Evolutionary conservation across 306 rosid species (phyloP).

Genomic region (Luffa aegyptiaca): DNA sequence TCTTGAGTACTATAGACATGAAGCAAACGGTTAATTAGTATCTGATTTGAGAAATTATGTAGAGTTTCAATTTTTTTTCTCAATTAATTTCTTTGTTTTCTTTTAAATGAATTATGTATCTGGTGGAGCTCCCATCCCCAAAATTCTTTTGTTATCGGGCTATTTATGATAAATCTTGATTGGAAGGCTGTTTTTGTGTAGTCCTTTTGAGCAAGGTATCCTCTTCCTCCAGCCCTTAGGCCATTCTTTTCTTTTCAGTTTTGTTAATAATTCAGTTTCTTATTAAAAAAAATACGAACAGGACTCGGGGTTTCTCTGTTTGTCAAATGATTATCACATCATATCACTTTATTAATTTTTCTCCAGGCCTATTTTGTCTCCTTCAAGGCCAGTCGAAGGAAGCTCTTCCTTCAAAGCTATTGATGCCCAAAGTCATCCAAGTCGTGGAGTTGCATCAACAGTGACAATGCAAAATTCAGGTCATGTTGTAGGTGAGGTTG

Average conservation of each 20-base stretch:
- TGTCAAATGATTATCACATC: not conserved
- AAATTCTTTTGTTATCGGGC: not conserved
- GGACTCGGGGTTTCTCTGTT: not conserved
- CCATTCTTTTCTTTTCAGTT: not conserved
- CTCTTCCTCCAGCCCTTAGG: not conserved
- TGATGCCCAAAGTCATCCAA: slow-evolving; percentile 32
- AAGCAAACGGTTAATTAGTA: not conserved
- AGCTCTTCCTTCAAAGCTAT: slow-evolving; percentile 15
- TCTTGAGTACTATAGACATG: not conserved
- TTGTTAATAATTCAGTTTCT: not conserved
- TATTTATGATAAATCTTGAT: not conserved
- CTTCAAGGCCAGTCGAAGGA: slow-evolving; percentile 26
- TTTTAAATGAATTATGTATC: not conserved
- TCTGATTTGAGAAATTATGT: not conserved
- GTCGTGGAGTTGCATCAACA: slow-evolving; percentile 28
- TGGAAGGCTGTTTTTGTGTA: not conserved
- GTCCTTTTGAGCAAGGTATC: not conserved
- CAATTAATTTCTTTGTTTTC: not conserved
- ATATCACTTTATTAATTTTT: slow-evolving; percentile 12
- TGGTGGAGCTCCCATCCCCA: not conserved
- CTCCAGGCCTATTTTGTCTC: slow-evolving; percentile 26
- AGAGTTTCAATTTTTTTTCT: not conserved
- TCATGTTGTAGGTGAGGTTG: slow-evolving; percentile 32
- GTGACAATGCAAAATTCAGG: slow-evolving; percentile 34
- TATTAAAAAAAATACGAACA: not conserved